Evolutionary conservation across 495 filamentous ascomycete species (phyloP).

Genomic region (Sphaerosporella brunnea): DNA sequence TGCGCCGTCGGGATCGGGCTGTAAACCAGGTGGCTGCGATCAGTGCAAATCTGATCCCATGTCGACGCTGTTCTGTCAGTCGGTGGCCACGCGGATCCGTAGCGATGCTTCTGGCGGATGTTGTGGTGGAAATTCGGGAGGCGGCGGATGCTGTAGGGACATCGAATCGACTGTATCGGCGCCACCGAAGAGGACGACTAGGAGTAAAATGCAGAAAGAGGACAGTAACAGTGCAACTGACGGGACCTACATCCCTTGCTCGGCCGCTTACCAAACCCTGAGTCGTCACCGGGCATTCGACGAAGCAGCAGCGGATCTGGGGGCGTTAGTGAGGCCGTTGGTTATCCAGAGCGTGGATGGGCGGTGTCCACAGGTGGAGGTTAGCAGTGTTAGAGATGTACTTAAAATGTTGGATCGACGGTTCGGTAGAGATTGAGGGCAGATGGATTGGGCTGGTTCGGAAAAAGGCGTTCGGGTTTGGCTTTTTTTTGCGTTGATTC

Average conservation of each 20-base stretch:
- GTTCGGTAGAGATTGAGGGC: conserved; percentile 44
- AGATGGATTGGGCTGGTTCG: too few relatives aligned
- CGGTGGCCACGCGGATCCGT: conserved; percentile 40
- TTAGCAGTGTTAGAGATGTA: conserved; percentile 72
- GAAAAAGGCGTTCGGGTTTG: too few relatives aligned
- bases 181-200: neutral
- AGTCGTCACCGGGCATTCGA: conserved; percentile 65
- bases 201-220: neutral
- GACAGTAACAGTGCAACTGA: neutral
- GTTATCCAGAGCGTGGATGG: conserved; percentile 33
- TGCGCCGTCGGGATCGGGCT: conserved; percentile 25
- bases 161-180: conserved; percentile 7
- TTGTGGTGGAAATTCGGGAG: conserved; percentile 34
- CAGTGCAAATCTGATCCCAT: conserved; percentile 63
- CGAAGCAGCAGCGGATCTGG: conserved; percentile 55
- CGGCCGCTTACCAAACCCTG: conserved; percentile 67
- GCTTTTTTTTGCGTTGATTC: too few relatives aligned
- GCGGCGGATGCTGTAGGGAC: conserved; percentile 27
- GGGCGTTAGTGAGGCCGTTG: conserved; percentile 54
- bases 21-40: conserved; percentile 52
- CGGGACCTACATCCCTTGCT: conserved; percentile 41
- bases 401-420: conserved; percentile 65
- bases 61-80: conserved; percentile 73
- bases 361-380: conserved; percentile 55
- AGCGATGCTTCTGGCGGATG: conserved; percentile 28